Conservation (phyloP, 1,284 basidiomycete genomes). For the Cutaneotrichosporon cyanovorans region DNA sequence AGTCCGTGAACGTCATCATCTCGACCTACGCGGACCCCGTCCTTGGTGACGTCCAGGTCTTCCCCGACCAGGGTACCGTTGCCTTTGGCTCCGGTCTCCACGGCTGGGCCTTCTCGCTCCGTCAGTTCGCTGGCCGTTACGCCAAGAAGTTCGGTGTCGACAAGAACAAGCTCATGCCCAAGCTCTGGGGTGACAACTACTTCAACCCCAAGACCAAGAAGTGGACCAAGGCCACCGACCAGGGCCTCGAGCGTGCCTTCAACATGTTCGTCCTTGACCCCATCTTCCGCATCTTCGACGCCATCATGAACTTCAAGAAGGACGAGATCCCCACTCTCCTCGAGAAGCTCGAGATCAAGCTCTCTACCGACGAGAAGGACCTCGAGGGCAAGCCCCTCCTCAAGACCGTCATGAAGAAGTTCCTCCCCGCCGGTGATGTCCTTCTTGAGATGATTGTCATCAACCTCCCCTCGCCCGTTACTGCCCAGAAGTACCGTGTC, state of each 20-base stretch:
- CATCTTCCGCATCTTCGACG: slow-evolving; percentile 97
- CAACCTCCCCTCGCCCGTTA: slow-evolving; percentile 93
- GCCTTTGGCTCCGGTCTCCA: slow-evolving; percentile 99
- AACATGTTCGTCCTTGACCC: slow-evolving; percentile 97
- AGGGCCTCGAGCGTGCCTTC: slow-evolving; percentile 89
- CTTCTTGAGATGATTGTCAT: slow-evolving; percentile 99
- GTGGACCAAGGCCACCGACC: slow-evolving; percentile 80
- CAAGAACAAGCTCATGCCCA: slow-evolving; percentile 96
- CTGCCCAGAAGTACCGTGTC: slow-evolving; percentile 96
- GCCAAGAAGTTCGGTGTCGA: slow-evolving; percentile 99
- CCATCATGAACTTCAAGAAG: slow-evolving; percentile 99
- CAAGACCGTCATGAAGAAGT: slow-evolving; percentile 99
- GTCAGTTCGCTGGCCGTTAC: slow-evolving; percentile 92
- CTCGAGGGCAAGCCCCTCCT: slow-evolving; percentile 94
- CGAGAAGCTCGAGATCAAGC: slow-evolving; percentile 94
- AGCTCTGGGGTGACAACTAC: slow-evolving; percentile 99
- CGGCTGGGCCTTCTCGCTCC: slow-evolving; percentile 99
- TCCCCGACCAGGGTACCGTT: slow-evolving; percentile 97
- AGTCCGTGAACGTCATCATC: slow-evolving; percentile 97
- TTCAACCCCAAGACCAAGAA: slow-evolving; percentile 98
- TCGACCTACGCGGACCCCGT: slow-evolving; percentile 92
- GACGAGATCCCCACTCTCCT: slow-evolving; percentile 77
- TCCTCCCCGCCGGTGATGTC: slow-evolving; percentile 97
- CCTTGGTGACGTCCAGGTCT: slow-evolving; percentile 98
- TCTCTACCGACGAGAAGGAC: slow-evolving; percentile 83